Base-by-base conservation (phyloP, 2,329 filamentous ascomycete genomes). In the Pseudogymnoascus sp. region DNA sequence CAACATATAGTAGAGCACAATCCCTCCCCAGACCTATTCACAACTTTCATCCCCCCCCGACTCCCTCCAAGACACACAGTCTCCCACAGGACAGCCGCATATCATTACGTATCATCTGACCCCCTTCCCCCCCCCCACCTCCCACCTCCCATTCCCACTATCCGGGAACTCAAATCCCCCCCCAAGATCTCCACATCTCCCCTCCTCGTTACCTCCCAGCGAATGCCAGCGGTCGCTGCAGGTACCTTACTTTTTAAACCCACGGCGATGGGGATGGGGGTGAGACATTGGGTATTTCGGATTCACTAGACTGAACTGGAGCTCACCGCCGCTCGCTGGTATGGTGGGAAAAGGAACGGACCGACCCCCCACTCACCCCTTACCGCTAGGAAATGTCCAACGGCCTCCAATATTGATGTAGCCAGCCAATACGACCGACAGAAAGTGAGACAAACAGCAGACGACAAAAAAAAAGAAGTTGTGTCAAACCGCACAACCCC, bases 61-160 rank as follows among this genome's bases (percentile, higher is more conserved):
- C 12, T 14, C 16, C 42, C 11, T 23, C 6, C 21, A 47, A 47
- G 21, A 47, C 42, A 47, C 44, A 5, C 23, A 16, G 1, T 28
- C 21, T 10, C 28, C 28, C 6, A 3, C 44, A 16, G 23, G 23
- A 50, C n/a, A 50, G 1, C 44, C 23, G 44, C 44, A 50, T 50
- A 50, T 8, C n/a, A 50, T 50, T 50, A 50, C 44, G 44, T 50
- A 31, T 50, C 44, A 50, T 50, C 44, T 50, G 44, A 50, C 23
- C 44, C 12, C 42, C 21, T 2, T 3, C 14, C 14, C n/a, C 21
- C 44, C 21, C 21, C 12, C 8, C 44, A 21, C 21, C 21, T 21
- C 44, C 23, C 23, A 50, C 7, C 44, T 2, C 4, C 12, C 12
- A n/a, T 50, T 25, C 44, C 44, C 12, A 50, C 6, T 5, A 28